These are phyloP conservation scores for Thermomyces lanuginosus DNA, from an alignment of 2,329 filamentous ascomycete genomes.

Conservation along the genomic window DNA sequence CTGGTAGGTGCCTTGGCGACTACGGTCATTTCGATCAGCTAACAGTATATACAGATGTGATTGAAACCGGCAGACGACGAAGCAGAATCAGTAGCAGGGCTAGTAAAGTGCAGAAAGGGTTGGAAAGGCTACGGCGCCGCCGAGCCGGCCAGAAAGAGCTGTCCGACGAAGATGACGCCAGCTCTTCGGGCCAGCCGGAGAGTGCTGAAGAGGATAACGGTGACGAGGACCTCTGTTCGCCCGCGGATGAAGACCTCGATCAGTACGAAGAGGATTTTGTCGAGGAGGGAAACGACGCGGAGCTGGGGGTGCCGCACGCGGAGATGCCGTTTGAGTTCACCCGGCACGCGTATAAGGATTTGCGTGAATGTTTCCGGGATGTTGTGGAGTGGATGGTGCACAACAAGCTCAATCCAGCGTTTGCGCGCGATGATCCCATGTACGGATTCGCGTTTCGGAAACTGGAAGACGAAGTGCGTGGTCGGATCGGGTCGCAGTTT, in stretches of 20 bases:
- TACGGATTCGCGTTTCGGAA: constrained; percentile 55
- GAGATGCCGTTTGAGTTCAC: constrained; percentile 56
- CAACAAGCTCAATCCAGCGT: constrained; percentile 58
- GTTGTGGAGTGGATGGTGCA: constrained; percentile 70
- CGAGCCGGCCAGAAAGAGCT: constrained; percentile 25
- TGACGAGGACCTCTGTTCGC: constrained; percentile 12
- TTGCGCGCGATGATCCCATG: constrained; percentile 44
- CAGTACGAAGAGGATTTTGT: constrained; percentile 50
- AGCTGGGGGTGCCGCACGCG: constrained; percentile 39
- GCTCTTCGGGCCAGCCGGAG: constrained; percentile 8
- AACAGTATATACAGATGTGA: constrained; percentile 16
- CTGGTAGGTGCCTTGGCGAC: constrained; percentile 14
- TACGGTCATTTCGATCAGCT: constrained; percentile 3
- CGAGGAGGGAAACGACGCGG: constrained; percentile 43
- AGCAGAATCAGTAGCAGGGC: constrained; percentile 22
- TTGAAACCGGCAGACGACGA: constrained; percentile 26
- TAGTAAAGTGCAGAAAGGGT: constrained; percentile 22
- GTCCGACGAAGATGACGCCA: constrained; percentile 6
- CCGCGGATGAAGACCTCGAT: constrained; percentile 31
- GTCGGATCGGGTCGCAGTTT: constrained; percentile 53
- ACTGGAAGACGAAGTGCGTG: constrained; percentile 53
- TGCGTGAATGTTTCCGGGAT: constrained; percentile 56
- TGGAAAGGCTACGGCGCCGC: constrained; percentile 28
- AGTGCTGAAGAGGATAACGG: constrained; percentile 15
- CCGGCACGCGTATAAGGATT: constrained; percentile 46